Percentiles rank a stretch among this genome's conserved stretches.
phyloP scores from a whole-genome alignment of 2,329 filamentous ascomycete species.

The Ilyonectria mors-panacis region DNA sequence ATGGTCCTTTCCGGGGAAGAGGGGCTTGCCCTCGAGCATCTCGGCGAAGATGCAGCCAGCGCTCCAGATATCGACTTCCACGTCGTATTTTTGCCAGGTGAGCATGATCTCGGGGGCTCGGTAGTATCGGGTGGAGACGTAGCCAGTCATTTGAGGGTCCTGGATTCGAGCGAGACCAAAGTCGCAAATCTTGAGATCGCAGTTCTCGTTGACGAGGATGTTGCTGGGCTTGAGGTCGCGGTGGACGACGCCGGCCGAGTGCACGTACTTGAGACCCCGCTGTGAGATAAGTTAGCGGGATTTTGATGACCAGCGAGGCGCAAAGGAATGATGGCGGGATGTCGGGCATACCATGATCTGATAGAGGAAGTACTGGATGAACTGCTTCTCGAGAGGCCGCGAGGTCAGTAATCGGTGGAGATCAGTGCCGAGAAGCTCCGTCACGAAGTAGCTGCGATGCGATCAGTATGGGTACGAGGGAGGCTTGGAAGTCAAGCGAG shows the following conservation, averaged over 20 bases:
- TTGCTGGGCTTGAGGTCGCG: constrained; percentile 98
- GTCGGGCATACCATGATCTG: constrained; percentile 86
- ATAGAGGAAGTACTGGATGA: constrained; percentile 99
- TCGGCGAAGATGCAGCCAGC: constrained; percentile 99
- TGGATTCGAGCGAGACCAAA: constrained; percentile 98
- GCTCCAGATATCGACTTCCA: constrained; percentile 99
- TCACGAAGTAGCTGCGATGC: constrained; percentile 88
- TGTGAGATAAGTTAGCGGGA: constrained; percentile 55
- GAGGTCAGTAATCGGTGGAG: constrained; percentile 96
- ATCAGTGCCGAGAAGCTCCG: constrained; percentile 96
- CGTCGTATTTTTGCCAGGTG: constrained; percentile 99
- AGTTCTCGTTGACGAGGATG: constrained; percentile 99
- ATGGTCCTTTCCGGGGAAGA: constrained; percentile 99
- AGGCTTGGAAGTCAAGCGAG: constrained; percentile 16
- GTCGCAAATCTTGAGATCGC: constrained; percentile 99
- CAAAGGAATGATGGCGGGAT: background rate
- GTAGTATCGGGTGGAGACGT: constrained; percentile 99
- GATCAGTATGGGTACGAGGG: constrained; percentile 37
- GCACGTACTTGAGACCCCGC: constrained; percentile 98
- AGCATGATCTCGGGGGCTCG: constrained; percentile 99
- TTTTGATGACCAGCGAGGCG: background rate
- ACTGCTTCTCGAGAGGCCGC: constrained; percentile 97
- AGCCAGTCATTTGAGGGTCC: constrained; percentile 99
- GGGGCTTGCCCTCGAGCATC: constrained; percentile 98
- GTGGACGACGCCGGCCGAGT: constrained; percentile 97